Conservation (phyloP, 108 stramenopile genomes). For the Phaeodactylum tricornutum region DNA sequence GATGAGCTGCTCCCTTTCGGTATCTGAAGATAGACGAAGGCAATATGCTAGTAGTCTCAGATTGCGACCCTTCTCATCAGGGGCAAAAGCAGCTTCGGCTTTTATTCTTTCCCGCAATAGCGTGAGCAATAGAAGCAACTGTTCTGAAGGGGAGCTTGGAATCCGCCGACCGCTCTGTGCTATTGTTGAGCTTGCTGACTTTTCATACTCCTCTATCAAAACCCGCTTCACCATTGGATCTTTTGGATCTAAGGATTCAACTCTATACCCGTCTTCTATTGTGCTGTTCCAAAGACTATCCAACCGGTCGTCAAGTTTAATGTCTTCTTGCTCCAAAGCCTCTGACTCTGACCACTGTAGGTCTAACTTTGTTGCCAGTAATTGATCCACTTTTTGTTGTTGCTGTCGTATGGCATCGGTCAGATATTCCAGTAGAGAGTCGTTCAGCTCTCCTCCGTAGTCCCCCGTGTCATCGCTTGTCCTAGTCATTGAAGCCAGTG, state of each 20-base stretch:
- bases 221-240: slow-evolving; percentile 38
- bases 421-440: slow-evolving; percentile 65
- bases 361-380: slow-evolving; percentile 2
- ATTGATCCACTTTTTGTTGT: slow-evolving; percentile 54
- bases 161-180: slow-evolving; percentile 3
- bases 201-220: slow-evolving; percentile 47
- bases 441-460: slow-evolving; percentile 55
- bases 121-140: slow-evolving; percentile 62
- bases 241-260: slow-evolving; percentile 76
- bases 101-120: slow-evolving; percentile 68
- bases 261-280: slow-evolving; percentile 41
- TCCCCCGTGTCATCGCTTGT: slow-evolving; percentile 43
- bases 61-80: slow-evolving; percentile 59
- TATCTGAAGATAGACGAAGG: slow-evolving; percentile 36
- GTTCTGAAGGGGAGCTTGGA: slow-evolving; percentile 46
- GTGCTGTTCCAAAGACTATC: slow-evolving; percentile 58
- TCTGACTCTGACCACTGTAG: too few species aligned
- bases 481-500: slow-evolving; percentile 66
- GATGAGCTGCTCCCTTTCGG: slow-evolving; percentile 50
- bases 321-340: too few species aligned
- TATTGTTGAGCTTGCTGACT: slow-evolving; percentile 1
- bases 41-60: slow-evolving; percentile 72
- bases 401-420: slow-evolving; percentile 76
- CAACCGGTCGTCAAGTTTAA: slow-evolving; percentile 21
- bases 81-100: slow-evolving; percentile 75